These are phyloP conservation scores for Boletus subparvulus DNA, from an alignment of 768 basidiomycete species.

Conservation along the genomic window DNA sequence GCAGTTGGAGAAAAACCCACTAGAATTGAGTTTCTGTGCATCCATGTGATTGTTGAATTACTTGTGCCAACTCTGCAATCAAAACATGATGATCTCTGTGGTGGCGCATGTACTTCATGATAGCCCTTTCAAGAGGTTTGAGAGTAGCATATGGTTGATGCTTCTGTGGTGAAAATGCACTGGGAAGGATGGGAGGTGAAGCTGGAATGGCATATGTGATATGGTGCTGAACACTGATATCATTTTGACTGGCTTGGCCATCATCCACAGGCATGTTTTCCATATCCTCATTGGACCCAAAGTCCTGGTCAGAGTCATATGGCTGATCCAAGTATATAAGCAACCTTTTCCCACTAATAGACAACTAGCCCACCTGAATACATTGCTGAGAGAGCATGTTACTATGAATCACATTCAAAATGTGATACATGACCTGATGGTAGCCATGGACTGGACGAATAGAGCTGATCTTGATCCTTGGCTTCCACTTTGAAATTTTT, in stretches of 20 bases:
- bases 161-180: conserved; percentile 22
- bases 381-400: conserved; percentile 8
- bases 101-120: conserved; percentile 20
- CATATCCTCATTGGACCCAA: not conserved
- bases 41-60: conserved; percentile 5
- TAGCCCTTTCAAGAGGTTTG: conserved; percentile 13
- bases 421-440: conserved; percentile 29
- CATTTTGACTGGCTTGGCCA: not conserved
- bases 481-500: not conserved
- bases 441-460: conserved; percentile 19
- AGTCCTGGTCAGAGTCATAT: not conserved
- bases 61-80: conserved; percentile 15
- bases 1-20: conserved; percentile 12
- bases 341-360: not conserved
- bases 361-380: conserved; percentile 7
- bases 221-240: not conserved
- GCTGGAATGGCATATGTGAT: not conserved
- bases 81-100: conserved; percentile 1
- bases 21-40: conserved; percentile 23
- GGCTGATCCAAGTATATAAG: conserved; percentile 5
- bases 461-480: conserved; percentile 9
- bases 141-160: conserved; percentile 20
- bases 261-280: not conserved
- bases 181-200: conserved; percentile 8
- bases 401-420: conserved; percentile 21